Evolutionary conservation across 306 rosid species (phyloP).

Genomic region (Prunus armeniaca): DNA sequence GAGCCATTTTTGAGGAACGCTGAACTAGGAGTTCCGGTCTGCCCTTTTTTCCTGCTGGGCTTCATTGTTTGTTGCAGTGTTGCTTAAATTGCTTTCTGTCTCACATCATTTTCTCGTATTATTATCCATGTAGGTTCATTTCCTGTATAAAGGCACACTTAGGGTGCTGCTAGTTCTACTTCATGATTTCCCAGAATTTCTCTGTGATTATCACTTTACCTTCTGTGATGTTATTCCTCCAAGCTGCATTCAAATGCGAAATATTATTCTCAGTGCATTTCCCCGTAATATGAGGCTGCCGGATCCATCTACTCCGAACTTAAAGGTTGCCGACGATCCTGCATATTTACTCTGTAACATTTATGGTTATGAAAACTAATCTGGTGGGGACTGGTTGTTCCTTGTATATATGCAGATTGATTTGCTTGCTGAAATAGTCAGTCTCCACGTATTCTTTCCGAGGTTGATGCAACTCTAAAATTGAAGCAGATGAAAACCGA

Average conservation of each 20-base stretch:
- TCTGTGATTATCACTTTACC: conserved; percentile 94
- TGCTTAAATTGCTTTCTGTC: background rate
- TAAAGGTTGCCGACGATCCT: conserved; percentile 55
- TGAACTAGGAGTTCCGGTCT: conserved; percentile 81
- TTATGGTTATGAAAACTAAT: background rate
- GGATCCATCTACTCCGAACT: conserved; percentile 89
- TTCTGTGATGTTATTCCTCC: conserved; percentile 97
- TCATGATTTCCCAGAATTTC: conserved; percentile 95
- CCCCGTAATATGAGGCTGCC: conserved; percentile 99
- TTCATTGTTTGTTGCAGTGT: conserved; percentile 11
- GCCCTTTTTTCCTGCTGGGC: conserved; percentile 17
- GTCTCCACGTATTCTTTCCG: conserved; percentile 86
- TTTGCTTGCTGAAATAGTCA: conserved; percentile 87
- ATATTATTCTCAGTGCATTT: conserved; percentile 94
- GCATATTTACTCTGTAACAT: background rate
- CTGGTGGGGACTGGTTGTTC: conserved; percentile 11
- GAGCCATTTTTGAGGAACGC: conserved; percentile 97
- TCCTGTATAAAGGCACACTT: conserved; percentile 91
- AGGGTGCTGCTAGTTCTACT: conserved; percentile 95
- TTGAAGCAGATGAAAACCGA: conserved; percentile 87
- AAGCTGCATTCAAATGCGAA: conserved; percentile 97
- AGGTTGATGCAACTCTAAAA: conserved; percentile 87
- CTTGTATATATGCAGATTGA: conserved; percentile 60
- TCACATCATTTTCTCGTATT: background rate
- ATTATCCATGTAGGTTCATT: conserved; percentile 56